A percentile compares a stretch with the other conserved stretches of the same genome.
phyloP scores from a whole-genome alignment of 1,284 basidiomycete genomes.

The Irpex lacteus region DNA sequence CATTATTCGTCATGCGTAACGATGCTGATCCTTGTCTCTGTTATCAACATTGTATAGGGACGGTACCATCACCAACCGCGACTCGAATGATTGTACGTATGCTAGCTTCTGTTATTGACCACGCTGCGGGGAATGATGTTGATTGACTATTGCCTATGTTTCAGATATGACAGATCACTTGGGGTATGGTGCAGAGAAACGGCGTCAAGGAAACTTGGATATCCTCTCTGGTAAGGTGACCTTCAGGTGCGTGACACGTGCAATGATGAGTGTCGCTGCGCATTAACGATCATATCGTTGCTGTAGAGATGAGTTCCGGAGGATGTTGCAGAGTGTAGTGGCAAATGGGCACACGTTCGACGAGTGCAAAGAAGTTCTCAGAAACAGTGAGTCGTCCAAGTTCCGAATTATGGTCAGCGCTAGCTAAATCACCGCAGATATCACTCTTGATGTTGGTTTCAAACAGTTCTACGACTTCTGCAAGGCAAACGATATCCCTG shows the following conservation, averaged over 20 bases:
- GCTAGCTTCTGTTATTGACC: not conserved
- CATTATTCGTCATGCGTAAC: not conserved
- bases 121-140: not conserved
- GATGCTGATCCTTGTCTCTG: not conserved
- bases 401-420: conserved; percentile 12
- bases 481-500: conserved; percentile 72
- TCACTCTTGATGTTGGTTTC: conserved; percentile 86
- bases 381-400: conserved; percentile 36
- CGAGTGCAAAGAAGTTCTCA: conserved; percentile 71
- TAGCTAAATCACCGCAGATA: conserved; percentile 47
- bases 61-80: conserved; percentile 87
- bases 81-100: conserved; percentile 85
- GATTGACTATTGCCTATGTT: conserved; percentile 10
- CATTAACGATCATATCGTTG: not conserved
- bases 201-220: conserved; percentile 70
- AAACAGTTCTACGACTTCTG: conserved; percentile 83
- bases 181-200: conserved; percentile 68
- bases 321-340: conserved; percentile 75
- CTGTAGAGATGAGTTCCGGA: conserved; percentile 71
- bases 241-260: conserved; percentile 58
- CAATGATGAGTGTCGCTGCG: not conserved
- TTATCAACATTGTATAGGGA: conserved; percentile 52
- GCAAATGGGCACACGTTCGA: conserved; percentile 70
- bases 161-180: conserved; percentile 76
- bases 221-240: conserved; percentile 63